Evolutionary conservation across 495 filamentous ascomycete species (phyloP), one percentile per base, ranked within the genome.

Genomic region (Talaromyces proteolyticus): DNA sequence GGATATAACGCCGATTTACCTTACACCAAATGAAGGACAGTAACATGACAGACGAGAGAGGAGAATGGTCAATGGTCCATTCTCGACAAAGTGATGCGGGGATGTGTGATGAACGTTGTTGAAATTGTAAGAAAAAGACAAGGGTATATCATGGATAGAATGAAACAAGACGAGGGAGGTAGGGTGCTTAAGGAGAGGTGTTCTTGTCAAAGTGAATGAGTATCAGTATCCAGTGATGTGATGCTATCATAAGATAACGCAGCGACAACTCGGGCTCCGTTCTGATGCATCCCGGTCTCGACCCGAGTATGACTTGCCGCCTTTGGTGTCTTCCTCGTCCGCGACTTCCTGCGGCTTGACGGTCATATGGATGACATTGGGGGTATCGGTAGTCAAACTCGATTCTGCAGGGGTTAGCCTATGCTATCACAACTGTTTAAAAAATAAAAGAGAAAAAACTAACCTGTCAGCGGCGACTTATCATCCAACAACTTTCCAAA

Each of bases 311-410:
- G 77, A 68, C 68, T 94, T 95, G 26, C 80, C 72, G 20, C 78
- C 83, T 63, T 91, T 91, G 29, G 80, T 81, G 52, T 95, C 91
- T 62, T 91, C 90, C 60, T 96, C 91, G 52, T 96, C 90, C 50
- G 91, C 78, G 51, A 93, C 73, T 53, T 96, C 91, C 65, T 90
- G 85, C 2, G 91, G 91, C 57, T 87, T 86, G 49, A 96, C 79
- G 18, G 88, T 93, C 91, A 96, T 95, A 69, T 96, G 91, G 12
- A 96, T 82, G 45, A 95, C 88, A 57, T 94, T 94, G 6, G 75
- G 73, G 20, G 86, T 73, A 43, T 85, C 86, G 21, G 73, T 65
- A 52, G 76, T 85, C 59, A 96, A 91, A 42, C 80, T 82, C 57
- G 87, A 92, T 44, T 94, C 91, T 95, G 57, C 16, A 17, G 25